Evolutionary conservation across 495 filamentous ascomycete genomes (phyloP), one percentile per base, ranked within the genome.

Genomic region (Aspergillus mulundensis): DNA sequence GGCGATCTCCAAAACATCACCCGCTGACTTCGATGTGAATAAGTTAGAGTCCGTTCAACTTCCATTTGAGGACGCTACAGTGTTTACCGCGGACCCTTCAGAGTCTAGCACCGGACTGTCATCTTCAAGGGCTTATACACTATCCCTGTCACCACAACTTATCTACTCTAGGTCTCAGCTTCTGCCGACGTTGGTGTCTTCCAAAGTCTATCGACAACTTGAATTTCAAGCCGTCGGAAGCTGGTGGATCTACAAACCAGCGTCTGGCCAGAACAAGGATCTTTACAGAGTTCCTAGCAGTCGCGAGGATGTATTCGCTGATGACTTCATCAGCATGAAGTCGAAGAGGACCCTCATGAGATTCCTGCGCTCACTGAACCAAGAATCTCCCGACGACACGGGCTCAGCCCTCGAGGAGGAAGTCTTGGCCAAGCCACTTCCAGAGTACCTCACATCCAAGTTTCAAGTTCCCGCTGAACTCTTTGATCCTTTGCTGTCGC

Each of bases 151-250:
- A 20, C 94, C 94, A 11, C 87, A 96, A 53, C 72, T 97, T 32
- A 86, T 97, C 23, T 95, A 97, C 67, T 82, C 89, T 42, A 86
- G 85, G 42, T 94, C 90, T 16, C 75, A 81, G 58, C 77, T 97
- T 19, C 75, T 97, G 2, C 78, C 83, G 5, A 78, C 84, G 56
- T 80, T 98, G 36, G 85, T 97, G 38, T 90, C 91, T 3, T 96
- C 93, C 1, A 87, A 87, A 58, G 86, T 95, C 50, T 89, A 95
- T 59, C 82, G 83, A 30, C 89, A 95, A 69, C 80, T 98, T 55
- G 92, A 96, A 60, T 98, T 97, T 69, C 84, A 92, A 57, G 91
- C 94, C 5, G 87, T 97, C 7, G 95, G 95, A 28, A 93, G 88
- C 54, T 97, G 91, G 88, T 97, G 87, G 83, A 84, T 96, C 34